phyloP scores from a whole-genome alignment of 805 yeast genomes.

The Suhomyces prunicola region DNA sequence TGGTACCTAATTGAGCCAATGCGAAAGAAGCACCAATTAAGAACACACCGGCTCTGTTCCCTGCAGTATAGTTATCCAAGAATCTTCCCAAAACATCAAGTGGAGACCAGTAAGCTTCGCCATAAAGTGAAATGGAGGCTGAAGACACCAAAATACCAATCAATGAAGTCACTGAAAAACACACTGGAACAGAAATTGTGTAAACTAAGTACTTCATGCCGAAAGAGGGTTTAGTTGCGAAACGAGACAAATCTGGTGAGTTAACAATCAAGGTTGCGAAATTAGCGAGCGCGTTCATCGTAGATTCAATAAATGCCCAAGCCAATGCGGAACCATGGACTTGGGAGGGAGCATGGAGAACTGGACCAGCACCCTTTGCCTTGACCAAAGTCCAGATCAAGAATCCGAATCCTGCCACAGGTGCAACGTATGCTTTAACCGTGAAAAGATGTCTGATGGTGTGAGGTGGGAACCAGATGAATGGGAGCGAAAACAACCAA shows the following conservation, averaged over 20 bases:
- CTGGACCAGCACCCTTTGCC: constrained; percentile 77
- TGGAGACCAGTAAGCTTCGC: constrained; percentile 79
- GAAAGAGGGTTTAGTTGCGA: constrained; percentile 51
- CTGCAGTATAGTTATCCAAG: constrained; percentile 46
- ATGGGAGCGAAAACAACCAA: constrained; percentile 78
- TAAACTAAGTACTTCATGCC: constrained; percentile 39
- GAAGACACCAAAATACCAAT: constrained; percentile 85
- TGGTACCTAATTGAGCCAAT: constrained; percentile 75
- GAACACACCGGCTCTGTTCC: constrained; percentile 79
- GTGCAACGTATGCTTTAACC: constrained; percentile 72
- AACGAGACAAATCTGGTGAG: constrained; percentile 87
- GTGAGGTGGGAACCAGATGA: constrained; percentile 79
- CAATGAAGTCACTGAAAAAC: constrained; percentile 76
- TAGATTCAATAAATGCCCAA: constrained; percentile 79
- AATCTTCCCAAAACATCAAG: constrained; percentile 68
- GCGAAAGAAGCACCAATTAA: constrained; percentile 68
- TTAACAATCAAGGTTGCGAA: constrained; percentile 86
- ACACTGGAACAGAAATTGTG: constrained; percentile 66
- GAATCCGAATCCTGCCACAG: constrained; percentile 80
- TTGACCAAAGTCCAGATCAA: constrained; percentile 80
- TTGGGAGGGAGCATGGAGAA: constrained; percentile 49
- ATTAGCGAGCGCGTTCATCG: constrained; percentile 80
- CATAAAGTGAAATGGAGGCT: constrained; percentile 66
- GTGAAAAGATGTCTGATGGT: constrained; percentile 80
- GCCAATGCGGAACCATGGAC: constrained; percentile 61